Evolutionary conservation across 768 basidiomycete genomes (phyloP).

Genomic region (Agrocybe pediades): DNA sequence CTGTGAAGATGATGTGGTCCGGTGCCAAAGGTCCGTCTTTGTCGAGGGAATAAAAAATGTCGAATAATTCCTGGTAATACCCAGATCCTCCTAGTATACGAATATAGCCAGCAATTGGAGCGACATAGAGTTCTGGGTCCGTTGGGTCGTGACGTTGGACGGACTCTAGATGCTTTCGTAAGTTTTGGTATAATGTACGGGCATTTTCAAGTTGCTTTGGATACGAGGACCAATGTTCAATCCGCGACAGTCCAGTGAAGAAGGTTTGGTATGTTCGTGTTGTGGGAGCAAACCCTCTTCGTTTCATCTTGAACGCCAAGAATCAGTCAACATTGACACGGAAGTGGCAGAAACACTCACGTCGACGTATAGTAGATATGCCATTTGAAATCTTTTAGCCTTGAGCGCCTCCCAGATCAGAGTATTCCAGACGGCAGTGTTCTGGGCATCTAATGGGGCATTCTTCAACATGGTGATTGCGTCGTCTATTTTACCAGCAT

Average conservation of each 20-base stretch:
- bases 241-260: conserved; percentile 61
- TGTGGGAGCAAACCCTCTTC: conserved; percentile 74
- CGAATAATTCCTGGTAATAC: conserved; percentile 68
- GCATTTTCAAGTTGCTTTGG: conserved; percentile 65
- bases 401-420: conserved; percentile 69
- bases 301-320: conserved; percentile 69
- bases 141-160: conserved; percentile 48
- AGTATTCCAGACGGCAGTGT: conserved; percentile 78
- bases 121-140: conserved; percentile 47
- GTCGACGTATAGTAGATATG: conserved; percentile 68
- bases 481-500: conserved; percentile 54
- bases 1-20: conserved; percentile 60
- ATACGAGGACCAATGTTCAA: conserved; percentile 60
- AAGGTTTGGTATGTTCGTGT: conserved; percentile 69
- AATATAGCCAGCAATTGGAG: conserved; percentile 64
- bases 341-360: conserved; percentile 38
- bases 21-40: conserved; percentile 64
- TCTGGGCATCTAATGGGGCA: conserved; percentile 73
- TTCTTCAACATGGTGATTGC: conserved; percentile 71
- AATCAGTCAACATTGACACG: conserved; percentile 1
- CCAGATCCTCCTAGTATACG: conserved; percentile 63
- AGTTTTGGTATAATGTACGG: conserved; percentile 61
- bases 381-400: conserved; percentile 55
- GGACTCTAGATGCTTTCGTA: conserved; percentile 49
- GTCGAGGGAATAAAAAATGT: conserved; percentile 72